Evolutionary conservation across 2,329 filamentous ascomycete species (phyloP).

Genomic region (Nannizziopsis barbatae): DNA sequence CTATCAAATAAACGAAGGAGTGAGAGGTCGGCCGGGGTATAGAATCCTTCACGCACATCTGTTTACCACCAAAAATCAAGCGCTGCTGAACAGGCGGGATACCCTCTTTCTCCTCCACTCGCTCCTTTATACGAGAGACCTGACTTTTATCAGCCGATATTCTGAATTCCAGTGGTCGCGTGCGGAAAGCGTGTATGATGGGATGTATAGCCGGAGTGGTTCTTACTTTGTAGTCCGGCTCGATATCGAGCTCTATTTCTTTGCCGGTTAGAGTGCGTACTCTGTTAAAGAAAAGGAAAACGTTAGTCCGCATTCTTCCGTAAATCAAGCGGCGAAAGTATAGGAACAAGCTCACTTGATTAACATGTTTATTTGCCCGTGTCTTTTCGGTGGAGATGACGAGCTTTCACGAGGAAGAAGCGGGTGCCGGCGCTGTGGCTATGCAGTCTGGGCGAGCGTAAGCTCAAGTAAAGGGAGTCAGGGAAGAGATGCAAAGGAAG

Average conservation of each 20-base stretch:
- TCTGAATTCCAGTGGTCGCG: too few species aligned
- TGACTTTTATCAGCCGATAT: conserved; percentile 28
- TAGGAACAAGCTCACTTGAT: conserved; percentile 38
- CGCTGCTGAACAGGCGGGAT: conserved; percentile 96
- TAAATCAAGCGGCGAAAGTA: too few species aligned
- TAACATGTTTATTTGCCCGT: conserved; percentile 32
- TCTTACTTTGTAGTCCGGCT: conserved; percentile 75
- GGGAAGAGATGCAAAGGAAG: too few species aligned
- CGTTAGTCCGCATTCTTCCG: too few species aligned
- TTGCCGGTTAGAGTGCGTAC: conserved; percentile 96
- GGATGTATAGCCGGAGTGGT: neutral
- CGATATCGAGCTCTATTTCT: conserved; percentile 97
- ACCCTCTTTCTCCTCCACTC: conserved; percentile 97
- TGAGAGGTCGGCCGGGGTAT: neutral
- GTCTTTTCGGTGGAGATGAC: too few species aligned
- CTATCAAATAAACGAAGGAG: neutral
- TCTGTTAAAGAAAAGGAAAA: conserved; percentile 41
- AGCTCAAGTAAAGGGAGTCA: too few species aligned
- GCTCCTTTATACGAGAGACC: conserved; percentile 96
- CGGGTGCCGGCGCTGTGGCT: too few species aligned
- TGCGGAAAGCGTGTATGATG: too few species aligned
- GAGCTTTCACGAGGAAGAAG: too few species aligned
- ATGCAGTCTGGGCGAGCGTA: too few species aligned
- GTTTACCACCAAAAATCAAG: conserved; percentile 92
- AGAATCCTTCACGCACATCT: conserved; percentile 58